Evolutionary conservation across 2,329 filamentous ascomycete genomes (phyloP), one percentile per base, ranked within the genome.

Genomic region (Mycosphaerella arachidis): DNA sequence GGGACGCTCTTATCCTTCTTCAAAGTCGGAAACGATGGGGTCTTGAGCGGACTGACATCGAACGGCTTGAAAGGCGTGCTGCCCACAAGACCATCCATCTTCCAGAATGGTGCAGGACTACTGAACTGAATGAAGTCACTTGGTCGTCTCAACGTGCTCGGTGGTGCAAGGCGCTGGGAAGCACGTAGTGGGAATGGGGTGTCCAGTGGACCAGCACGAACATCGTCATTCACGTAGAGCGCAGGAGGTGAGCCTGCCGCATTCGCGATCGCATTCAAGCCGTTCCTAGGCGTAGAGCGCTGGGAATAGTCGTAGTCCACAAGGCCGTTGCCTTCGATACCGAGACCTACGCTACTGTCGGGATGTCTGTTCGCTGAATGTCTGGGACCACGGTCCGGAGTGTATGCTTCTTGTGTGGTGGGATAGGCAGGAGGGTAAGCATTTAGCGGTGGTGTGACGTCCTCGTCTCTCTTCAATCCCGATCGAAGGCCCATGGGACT

Each of bases 91-190:
- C 92, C 89, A 45, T 89, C 86, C 74, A 90, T 94, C 73, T 90
- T 92, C 91, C 91, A 95, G 74, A 95, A 94, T 0, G 90, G 90
- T 0, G 91, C 91, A 0, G 91, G 91, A 33, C 89, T 92, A 67
- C 88, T 91, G 50, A 91, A 92, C 35, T 90, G 89, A 84, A 93
- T 91, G 73, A 91, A 90, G 70, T 92, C 89, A 70, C 89, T 92
- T 9, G 91, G 91, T 57, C 90, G 82, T 71, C 92, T 89, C 5
- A 89, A 86, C 6, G 90, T 93, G 69, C 88, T 92, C 0, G 90
- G 90, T 31, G 91, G 91, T 1, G 88, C 89, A 45, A 93, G 81
- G 66, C 84, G 85, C 31, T 90, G 90, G 18, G 68, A 71, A 29
- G 72, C 72, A 7, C 72, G 69, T 20, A 75, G 67, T 9, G 73